These are phyloP conservation scores for Chrysopogon serrulatus DNA, from an alignment of 176 grass and related monocot genomes.

Conservation along the genomic window DNA sequence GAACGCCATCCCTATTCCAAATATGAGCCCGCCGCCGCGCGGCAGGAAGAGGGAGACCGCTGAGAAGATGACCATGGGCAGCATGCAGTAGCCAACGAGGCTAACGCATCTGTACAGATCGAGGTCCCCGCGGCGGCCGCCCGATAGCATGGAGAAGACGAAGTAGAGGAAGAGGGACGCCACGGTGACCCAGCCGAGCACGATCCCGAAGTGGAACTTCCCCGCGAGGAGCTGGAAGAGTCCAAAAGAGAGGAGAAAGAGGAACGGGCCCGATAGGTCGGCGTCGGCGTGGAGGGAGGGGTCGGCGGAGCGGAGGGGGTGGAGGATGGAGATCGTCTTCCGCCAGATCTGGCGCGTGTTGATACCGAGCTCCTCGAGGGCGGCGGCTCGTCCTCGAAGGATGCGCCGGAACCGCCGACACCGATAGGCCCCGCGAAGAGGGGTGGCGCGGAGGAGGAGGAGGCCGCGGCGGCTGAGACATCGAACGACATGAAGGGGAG, in stretches of 20 bases:
- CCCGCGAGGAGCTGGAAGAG: slow-evolving; percentile 94
- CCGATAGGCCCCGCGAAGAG: slow-evolving; percentile 58
- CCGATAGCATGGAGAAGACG: slow-evolving; percentile 82
- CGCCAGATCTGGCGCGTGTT: slow-evolving; percentile 98
- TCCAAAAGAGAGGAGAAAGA: slow-evolving; percentile 87
- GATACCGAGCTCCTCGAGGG: slow-evolving; percentile 97
- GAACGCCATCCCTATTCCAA: slow-evolving; percentile 65
- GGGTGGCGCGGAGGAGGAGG: slow-evolving; percentile 55
- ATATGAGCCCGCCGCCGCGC: slow-evolving; percentile 64
- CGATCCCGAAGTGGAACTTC: slow-evolving; percentile 94
- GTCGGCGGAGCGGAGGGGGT: slow-evolving; percentile 79
- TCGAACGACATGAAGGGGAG: slow-evolving; percentile 98
- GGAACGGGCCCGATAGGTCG: slow-evolving; percentile 87
- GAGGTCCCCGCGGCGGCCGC: slow-evolving; percentile 72
- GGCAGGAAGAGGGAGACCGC: slow-evolving; percentile 82
- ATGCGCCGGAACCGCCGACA: slow-evolving; percentile 29
- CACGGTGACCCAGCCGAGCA: slow-evolving; percentile 91
- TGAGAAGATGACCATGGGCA: slow-evolving; percentile 99
- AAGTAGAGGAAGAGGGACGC: slow-evolving; percentile 89
- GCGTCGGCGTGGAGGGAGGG: slow-evolving; percentile 74
- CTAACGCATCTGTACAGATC: slow-evolving; percentile 90
- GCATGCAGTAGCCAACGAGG: slow-evolving; percentile 92
- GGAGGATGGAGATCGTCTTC: slow-evolving; percentile 88
- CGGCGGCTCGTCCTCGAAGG: slow-evolving; percentile 88
- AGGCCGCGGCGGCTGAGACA: slow-evolving; percentile 42